Conservation (phyloP, 306 rosid species). For the Cicer bijugum region DNA sequence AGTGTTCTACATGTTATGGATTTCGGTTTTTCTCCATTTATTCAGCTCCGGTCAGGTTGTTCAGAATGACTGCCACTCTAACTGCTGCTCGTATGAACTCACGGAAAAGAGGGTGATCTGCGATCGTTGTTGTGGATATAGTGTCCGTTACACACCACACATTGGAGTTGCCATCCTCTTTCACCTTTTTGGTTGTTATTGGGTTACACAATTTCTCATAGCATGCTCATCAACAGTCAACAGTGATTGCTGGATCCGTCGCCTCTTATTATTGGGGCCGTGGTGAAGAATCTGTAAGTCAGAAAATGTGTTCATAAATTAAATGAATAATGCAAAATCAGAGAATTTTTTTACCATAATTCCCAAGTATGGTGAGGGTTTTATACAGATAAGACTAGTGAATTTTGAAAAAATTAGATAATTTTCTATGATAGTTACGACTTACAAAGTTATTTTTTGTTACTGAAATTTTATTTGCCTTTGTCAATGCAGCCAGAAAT, state of each 20-base stretch:
- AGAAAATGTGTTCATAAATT: constrained; percentile 23
- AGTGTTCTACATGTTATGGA: constrained; percentile 87
- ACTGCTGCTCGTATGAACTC: constrained; percentile 85
- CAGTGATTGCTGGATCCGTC: constrained; percentile 96
- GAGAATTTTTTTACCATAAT: constrained; percentile 3
- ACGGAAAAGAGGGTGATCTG: constrained; percentile 68
- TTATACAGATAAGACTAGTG: not conserved
- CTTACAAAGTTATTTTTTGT: constrained; percentile 15
- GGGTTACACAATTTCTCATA: constrained; percentile 89
- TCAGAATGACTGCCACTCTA: constrained; percentile 77
- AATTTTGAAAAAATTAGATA: no score
- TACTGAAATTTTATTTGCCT: constrained; percentile 28
- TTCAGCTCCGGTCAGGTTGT: constrained; percentile 89
- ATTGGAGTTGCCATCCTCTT: constrained; percentile 82
- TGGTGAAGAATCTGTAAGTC: constrained; percentile 85
- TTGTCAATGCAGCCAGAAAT: constrained; percentile 79
- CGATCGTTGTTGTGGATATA: constrained; percentile 82
- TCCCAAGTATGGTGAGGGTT: not conserved
- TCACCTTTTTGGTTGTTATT: constrained; percentile 89
- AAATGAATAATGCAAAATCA: constrained; percentile 24
- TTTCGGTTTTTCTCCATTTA: constrained; percentile 81
- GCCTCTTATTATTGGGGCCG: constrained; percentile 96
- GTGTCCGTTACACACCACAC: constrained; percentile 79
- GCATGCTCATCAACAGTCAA: constrained; percentile 87
- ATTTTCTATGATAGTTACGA: not conserved